Base-by-base conservation (phyloP, 1,284 basidiomycete species). In the Schizophyllum amplum region DNA sequence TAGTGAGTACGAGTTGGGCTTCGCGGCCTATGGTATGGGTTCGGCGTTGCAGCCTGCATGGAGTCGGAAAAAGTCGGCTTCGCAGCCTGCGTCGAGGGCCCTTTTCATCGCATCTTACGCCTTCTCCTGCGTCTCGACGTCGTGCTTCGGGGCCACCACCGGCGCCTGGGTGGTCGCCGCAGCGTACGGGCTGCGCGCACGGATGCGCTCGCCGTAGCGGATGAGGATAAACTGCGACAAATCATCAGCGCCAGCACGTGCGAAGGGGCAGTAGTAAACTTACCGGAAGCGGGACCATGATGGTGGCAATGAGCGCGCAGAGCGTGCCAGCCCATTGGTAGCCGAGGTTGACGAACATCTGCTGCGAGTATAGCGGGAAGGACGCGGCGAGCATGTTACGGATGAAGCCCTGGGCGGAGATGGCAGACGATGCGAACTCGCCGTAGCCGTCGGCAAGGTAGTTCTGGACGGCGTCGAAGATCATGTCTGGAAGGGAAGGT, bases 361-460 rank as follows among this genome's bases (percentile, higher is more conserved):
- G 81, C 50, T 71, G 69, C 15, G 81, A 82, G 69, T 87, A 87
- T 7, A 88, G 71, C 1, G 87, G 86, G 68, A 88, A 88, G 4
- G 72, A 71, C 52, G 77, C 78, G 1, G 75, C 84, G 47, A 76
- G 69, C 22, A 86, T 62, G 62, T 87, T 86, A 3, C 33, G 33
- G 33, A 42, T 42, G 33, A 42, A 42, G 33, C 33, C 33, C 33
- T 91, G 90, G 0, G 86, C 90, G 0, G 90, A 89, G 20, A 90
- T 71, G 1, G 88, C 88, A 1, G 86, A 89, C 0, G 85, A 87
- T 4, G 89, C 90, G 61, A 83, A 92, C 1, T 82, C 77, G 1
- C 84, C 84, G 59, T 88, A 87, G 63, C 84, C 86, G 52, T 89
- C 87, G 1, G 86, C 85, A 21, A 90, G 75, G 63, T 90, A 90